phyloP scores from a whole-genome alignment of 768 basidiomycete genomes.

The Cyclocybe aegerita region DNA sequence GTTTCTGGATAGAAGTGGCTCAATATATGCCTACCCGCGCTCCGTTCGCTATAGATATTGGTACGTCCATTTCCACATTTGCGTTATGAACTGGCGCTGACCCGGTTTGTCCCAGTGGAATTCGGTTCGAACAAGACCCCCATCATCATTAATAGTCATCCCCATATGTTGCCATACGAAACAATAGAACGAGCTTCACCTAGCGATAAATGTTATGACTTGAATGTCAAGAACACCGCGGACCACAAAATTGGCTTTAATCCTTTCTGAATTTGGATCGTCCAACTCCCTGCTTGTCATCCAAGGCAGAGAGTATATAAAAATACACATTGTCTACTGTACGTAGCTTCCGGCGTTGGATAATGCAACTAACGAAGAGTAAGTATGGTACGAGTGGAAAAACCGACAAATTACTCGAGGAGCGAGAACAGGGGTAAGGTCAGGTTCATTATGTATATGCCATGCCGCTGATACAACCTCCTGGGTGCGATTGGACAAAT shows the following conservation, averaged over 20 bases:
- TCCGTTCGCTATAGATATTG: conserved; percentile 39
- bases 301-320: conserved; percentile 34
- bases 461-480: conserved; percentile 41
- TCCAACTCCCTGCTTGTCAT: conserved; percentile 15
- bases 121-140: conserved; percentile 85
- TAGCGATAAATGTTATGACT: neutral
- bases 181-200: conserved; percentile 13
- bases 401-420: conserved; percentile 23
- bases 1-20: conserved; percentile 13
- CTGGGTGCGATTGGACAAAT: conserved; percentile 35
- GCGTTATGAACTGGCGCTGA: neutral
- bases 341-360: conserved; percentile 46
- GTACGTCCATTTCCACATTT: conserved; percentile 29
- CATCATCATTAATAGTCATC: conserved; percentile 59
- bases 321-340: conserved; percentile 55
- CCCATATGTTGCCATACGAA: conserved; percentile 9
- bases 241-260: neutral
- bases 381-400: conserved; percentile 35
- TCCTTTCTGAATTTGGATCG: conserved; percentile 14
- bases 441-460: conserved; percentile 37
- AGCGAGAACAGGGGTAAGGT: conserved; percentile 25
- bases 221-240: neutral
- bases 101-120: conserved; percentile 55
- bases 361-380: conserved; percentile 44
- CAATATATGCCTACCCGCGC: conserved; percentile 6